A percentile compares a stretch with the other conserved stretches of the same genome.
phyloP scores from a whole-genome alignment of 148 eudicot genomes.

The Gaultheria prostrata region DNA sequence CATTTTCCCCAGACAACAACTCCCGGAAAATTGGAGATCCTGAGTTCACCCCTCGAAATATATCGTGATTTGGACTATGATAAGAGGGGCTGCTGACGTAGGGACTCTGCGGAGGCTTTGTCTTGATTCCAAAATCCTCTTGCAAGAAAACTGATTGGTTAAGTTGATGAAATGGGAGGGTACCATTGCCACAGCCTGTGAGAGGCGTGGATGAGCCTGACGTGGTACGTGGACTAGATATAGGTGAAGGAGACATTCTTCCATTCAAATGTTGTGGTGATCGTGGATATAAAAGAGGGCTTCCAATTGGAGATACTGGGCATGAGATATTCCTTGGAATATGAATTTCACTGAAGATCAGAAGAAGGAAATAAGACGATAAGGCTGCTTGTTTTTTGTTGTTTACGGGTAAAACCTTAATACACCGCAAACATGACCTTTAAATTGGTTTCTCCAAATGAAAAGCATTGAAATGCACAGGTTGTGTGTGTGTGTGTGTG shows the following conservation, averaged over 20 bases:
- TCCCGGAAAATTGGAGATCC: slow-evolving; percentile 52
- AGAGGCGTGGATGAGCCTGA: slow-evolving; percentile 95
- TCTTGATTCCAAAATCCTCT: slow-evolving; percentile 50
- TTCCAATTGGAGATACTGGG: slow-evolving; percentile 96
- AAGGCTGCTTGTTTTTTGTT: not conserved
- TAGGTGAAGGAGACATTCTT: slow-evolving; percentile 80
- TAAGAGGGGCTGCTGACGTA: slow-evolving; percentile 50
- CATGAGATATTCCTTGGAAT: slow-evolving; percentile 77
- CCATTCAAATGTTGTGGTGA: slow-evolving; percentile 80
- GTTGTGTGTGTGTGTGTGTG: not conserved
- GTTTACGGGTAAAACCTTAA: not conserved
- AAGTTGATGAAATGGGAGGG: slow-evolving; percentile 59
- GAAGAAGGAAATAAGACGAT: slow-evolving; percentile 21
- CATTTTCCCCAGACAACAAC: slow-evolving; percentile 36
- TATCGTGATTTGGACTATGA: slow-evolving; percentile 52
- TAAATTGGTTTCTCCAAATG: not conserved
- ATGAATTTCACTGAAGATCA: slow-evolving; percentile 61
- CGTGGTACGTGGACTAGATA: slow-evolving; percentile 77
- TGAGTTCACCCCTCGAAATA: slow-evolving; percentile 54
- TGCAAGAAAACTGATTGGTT: slow-evolving; percentile 55
- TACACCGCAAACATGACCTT: not conserved
- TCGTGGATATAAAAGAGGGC: slow-evolving; percentile 76
- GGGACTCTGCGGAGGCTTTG: slow-evolving; percentile 52
- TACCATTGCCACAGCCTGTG: slow-evolving; percentile 59
- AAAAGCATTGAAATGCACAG: not conserved